Conservation (phyloP, 2,329 filamentous ascomycete species). For the Xylaria sp. region DNA sequence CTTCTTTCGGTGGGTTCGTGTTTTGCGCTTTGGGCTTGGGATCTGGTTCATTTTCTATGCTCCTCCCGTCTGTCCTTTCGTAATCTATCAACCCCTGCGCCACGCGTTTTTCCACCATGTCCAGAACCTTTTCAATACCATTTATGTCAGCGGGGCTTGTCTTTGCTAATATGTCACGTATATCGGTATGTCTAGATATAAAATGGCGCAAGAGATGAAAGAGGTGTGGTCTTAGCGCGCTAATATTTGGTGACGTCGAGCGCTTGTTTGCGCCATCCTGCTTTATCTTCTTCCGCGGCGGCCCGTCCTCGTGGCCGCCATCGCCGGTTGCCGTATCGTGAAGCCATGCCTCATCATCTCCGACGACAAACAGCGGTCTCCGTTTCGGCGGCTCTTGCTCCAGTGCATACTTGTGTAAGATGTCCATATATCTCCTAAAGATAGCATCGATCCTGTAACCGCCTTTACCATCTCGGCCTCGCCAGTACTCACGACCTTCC, state of each 20-base stretch:
- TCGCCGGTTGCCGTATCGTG: slow-evolving; percentile 48
- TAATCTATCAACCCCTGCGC: slow-evolving; percentile 78
- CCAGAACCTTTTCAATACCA: slow-evolving; percentile 80
- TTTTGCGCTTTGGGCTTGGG: slow-evolving; percentile 37
- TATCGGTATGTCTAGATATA: slow-evolving; percentile 80
- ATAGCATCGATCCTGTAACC: slow-evolving; percentile 92
- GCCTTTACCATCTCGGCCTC: slow-evolving; percentile 78
- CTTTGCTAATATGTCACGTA: slow-evolving; percentile 84
- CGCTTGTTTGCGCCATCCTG: slow-evolving; percentile 60
- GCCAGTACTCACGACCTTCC: slow-evolving; percentile 86
- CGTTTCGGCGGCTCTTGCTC: slow-evolving; percentile 72
- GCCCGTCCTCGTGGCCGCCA: slow-evolving; percentile 52
- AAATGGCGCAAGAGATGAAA: slow-evolving; percentile 91
- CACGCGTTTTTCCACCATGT: slow-evolving; percentile 79
- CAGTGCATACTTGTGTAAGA: slow-evolving; percentile 82
- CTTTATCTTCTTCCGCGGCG: slow-evolving; percentile 53
- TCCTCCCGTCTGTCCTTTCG: slow-evolving; percentile 62
- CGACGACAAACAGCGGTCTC: slow-evolving; percentile 77
- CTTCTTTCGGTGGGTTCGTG: slow-evolving; percentile 45
- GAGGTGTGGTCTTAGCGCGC: slow-evolving; percentile 87
- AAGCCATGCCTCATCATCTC: slow-evolving; percentile 63
- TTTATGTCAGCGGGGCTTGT: slow-evolving; percentile 76
- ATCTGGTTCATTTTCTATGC: slow-evolving; percentile 52
- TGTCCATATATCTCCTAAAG: slow-evolving; percentile 87
- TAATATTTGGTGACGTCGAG: slow-evolving; percentile 70